Conservation (phyloP, 352 stramenopile species). For the Pythium phragmiticola region DNA sequence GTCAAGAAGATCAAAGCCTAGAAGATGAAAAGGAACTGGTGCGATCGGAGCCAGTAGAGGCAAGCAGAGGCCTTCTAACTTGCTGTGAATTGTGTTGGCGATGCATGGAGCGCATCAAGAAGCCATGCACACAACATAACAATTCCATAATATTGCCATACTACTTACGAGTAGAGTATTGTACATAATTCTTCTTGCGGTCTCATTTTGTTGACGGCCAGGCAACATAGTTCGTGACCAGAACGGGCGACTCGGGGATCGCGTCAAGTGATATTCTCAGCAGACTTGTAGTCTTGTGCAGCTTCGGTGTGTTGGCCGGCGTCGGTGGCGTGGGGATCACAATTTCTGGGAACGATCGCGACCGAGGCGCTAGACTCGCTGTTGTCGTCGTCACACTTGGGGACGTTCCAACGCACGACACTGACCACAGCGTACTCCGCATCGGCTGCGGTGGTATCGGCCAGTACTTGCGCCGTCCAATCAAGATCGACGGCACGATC, state of each 20-base stretch:
- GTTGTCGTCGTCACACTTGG: background rate
- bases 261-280: background rate
- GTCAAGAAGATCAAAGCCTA: slow-evolving; percentile 6
- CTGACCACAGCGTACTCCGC: background rate
- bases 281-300: background rate
- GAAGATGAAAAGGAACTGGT: no score
- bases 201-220: background rate
- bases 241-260: slow-evolving; percentile 5
- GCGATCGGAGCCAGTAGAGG: no score
- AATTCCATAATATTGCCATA: no score
- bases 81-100: no score
- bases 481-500: slow-evolving; percentile 3
- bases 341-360: slow-evolving; percentile 9
- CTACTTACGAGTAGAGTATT: no score
- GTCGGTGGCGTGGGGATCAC: slow-evolving; percentile 2
- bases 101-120: no score
- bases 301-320: slow-evolving; percentile 1
- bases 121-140: no score
- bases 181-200: no score
- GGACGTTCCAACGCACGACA: background rate
- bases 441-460: background rate
- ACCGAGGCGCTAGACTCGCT: background rate
- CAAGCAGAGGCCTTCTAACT: no score
- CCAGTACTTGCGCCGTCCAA: slow-evolving; percentile 6
- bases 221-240: background rate